Percentiles rank a stretch among this genome's conserved stretches.
phyloP scores from a whole-genome alignment of 176 grass and related monocot species.

The Cymbopogon citratus region DNA sequence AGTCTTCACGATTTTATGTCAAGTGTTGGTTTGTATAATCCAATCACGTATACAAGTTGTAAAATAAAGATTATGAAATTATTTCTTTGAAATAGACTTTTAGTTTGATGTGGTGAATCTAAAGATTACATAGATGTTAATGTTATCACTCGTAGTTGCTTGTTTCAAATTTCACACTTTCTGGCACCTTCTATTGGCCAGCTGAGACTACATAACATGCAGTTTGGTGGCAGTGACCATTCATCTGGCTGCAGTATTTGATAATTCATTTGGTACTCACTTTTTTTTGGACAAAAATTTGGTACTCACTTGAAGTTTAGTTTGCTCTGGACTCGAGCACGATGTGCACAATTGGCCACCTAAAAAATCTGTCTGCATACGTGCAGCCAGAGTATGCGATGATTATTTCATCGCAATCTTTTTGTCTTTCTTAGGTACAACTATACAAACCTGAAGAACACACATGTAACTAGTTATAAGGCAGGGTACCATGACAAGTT shows the following conservation, averaged over 20 bases:
- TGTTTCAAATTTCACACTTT: background rate
- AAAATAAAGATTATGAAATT: background rate
- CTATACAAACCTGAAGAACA: background rate
- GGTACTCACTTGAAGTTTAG: background rate
- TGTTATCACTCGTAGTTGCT: background rate
- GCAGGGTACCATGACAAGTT: background rate
- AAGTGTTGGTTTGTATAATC: background rate
- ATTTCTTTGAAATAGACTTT: background rate
- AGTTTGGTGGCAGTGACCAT: conserved; percentile 6
- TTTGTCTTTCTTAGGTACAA: background rate
- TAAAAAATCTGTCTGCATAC: background rate
- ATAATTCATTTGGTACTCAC: background rate
- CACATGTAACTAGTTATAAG: background rate
- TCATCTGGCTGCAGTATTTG: background rate
- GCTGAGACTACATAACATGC: background rate
- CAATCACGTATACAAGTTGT: background rate
- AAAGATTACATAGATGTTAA: background rate
- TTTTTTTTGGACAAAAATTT: too few species aligned
- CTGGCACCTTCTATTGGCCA: background rate
- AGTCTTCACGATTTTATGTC: background rate
- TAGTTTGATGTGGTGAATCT: background rate
- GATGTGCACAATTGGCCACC: background rate
- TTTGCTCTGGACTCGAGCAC: background rate
- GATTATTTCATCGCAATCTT: background rate
- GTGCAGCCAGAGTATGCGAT: background rate